These are phyloP conservation scores for Trapa incisa DNA, from an alignment of 345 rosid species.

Conservation along the genomic window DNA sequence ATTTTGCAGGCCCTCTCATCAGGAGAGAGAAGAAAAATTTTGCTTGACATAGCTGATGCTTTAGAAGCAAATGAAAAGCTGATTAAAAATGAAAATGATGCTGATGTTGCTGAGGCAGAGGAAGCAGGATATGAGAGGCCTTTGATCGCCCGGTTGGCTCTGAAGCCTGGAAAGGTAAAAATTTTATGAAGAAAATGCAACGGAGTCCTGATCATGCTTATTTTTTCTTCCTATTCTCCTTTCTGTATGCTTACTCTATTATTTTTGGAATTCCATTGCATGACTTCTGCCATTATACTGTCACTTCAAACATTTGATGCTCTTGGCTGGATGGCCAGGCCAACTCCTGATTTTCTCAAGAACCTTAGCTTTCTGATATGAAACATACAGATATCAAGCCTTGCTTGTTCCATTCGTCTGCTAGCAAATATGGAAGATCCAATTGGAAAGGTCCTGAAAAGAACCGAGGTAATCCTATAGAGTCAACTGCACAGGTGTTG, in stretches of 20 bases:
- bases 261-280: not conserved
- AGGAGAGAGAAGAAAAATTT: slow-evolving; percentile 55
- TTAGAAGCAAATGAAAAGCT: slow-evolving; percentile 63
- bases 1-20: slow-evolving; percentile 50
- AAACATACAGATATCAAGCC: slow-evolving; percentile 52
- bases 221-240: not conserved
- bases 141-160: slow-evolving; percentile 61
- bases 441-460: slow-evolving; percentile 68
- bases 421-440: slow-evolving; percentile 98
- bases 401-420: slow-evolving; percentile 62
- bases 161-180: slow-evolving; percentile 82
- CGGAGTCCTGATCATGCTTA: slow-evolving; percentile 1
- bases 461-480: slow-evolving; percentile 59
- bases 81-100: slow-evolving; percentile 60
- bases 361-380: not conserved
- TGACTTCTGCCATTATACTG: not conserved
- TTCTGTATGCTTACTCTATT: not conserved
- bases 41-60: slow-evolving; percentile 71
- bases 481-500: not conserved
- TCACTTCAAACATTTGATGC: not conserved
- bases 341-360: not conserved
- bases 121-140: slow-evolving; percentile 64
- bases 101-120: slow-evolving; percentile 74
- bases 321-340: not conserved
- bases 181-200: not conserved